These are phyloP conservation scores for Chaetomidium leptoderma DNA, from an alignment of 495 filamentous ascomycete genomes.

Conservation along the genomic window DNA sequence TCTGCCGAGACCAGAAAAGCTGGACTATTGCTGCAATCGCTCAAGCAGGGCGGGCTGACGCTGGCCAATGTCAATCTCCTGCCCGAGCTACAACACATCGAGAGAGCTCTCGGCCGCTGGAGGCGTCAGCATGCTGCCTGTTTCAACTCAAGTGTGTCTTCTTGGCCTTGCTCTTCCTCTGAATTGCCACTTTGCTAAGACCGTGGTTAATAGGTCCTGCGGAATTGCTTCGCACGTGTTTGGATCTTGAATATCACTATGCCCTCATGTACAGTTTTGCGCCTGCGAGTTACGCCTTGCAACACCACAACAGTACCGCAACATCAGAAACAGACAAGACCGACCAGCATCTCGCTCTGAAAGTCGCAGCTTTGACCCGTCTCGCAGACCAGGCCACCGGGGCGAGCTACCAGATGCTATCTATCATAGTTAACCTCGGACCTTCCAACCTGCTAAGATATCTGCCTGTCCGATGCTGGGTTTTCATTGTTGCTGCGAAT, in stretches of 20 bases:
- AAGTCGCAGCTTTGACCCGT: background rate
- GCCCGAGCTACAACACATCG: constrained; percentile 1
- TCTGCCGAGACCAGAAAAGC: background rate
- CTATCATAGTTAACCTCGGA: background rate
- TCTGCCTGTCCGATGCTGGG: background rate
- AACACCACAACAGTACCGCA: background rate
- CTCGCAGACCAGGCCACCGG: background rate
- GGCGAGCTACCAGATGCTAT: background rate
- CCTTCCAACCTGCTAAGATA: background rate
- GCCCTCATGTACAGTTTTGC: constrained; percentile 3
- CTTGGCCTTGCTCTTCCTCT: background rate
- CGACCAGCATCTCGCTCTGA: background rate
- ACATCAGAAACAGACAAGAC: background rate
- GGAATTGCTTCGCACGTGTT: background rate
- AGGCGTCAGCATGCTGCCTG: background rate
- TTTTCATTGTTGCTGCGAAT: background rate
- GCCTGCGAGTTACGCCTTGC: background rate
- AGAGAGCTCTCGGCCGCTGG: background rate
- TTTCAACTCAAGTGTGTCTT: background rate
- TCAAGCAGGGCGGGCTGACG: background rate
- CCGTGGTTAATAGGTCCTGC: background rate
- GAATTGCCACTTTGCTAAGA: background rate
- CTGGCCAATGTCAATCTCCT: background rate
- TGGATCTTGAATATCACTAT: constrained; percentile 2
- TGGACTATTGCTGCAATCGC: background rate